Conservation (phyloP, 768 basidiomycete species). For the Phaffia australis region DNA sequence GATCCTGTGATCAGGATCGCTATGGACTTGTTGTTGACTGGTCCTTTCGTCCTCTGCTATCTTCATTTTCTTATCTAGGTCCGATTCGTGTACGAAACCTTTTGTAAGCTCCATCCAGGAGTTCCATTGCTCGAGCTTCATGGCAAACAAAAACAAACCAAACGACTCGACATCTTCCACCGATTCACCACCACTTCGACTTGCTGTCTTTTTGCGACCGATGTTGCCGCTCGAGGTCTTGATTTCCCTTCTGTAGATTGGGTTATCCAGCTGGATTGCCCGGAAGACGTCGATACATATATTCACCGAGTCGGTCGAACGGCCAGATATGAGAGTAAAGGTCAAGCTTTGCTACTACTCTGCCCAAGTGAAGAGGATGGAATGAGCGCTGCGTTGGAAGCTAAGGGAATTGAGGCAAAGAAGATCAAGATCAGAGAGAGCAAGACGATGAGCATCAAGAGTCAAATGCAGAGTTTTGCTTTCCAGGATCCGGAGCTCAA, state of each 20-base stretch:
- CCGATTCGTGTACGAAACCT: slow-evolving; percentile 88
- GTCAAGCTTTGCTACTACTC: slow-evolving; percentile 70
- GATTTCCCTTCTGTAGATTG: slow-evolving; percentile 96
- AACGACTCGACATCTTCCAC: slow-evolving; percentile 68
- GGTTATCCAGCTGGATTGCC: slow-evolving; percentile 91
- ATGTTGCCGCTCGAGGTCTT: slow-evolving; percentile 87
- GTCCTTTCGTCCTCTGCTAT: background rate
- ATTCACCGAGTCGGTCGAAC: slow-evolving; percentile 95
- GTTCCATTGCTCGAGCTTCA: slow-evolving; percentile 85
- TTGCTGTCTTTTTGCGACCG: slow-evolving; percentile 84
- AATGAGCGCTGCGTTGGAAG: slow-evolving; percentile 59
- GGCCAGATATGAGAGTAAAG: slow-evolving; percentile 81
- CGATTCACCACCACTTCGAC: slow-evolving; percentile 72
- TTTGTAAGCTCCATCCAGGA: slow-evolving; percentile 91
- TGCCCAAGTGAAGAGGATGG: slow-evolving; percentile 88
- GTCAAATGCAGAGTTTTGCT: slow-evolving; percentile 79
- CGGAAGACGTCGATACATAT: slow-evolving; percentile 95
- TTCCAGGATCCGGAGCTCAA: slow-evolving; percentile 96
- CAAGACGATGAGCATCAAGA: slow-evolving; percentile 72
- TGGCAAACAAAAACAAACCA: slow-evolving; percentile 92
- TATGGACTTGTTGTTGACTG: background rate
- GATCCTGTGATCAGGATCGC: slow-evolving; percentile 4
- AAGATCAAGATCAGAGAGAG: slow-evolving; percentile 80
- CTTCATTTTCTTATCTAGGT: slow-evolving; percentile 39
- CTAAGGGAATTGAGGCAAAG: slow-evolving; percentile 54